A percentile compares a stretch with the other conserved stretches of the same genome.
Conservation (phyloP, 2,329 filamentous ascomycete genomes). For the Aspergillus brasiliensis region DNA sequence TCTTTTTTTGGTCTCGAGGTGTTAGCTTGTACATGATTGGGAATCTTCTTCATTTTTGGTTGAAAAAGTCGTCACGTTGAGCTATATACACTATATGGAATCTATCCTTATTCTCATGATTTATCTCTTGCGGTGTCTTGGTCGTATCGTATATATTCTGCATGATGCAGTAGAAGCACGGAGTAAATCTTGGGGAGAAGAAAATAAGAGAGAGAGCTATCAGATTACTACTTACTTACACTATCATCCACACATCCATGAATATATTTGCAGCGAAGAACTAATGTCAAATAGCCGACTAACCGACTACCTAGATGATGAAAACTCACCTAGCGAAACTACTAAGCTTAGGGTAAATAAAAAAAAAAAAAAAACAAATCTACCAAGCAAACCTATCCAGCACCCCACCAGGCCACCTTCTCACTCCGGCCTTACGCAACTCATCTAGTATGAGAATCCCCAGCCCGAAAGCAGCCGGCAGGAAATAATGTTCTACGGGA, state of each 20-base stretch:
- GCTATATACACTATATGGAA: not conserved
- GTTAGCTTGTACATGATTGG: conserved; percentile 1
- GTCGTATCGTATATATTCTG: not conserved
- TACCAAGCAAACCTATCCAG: conserved; percentile 68
- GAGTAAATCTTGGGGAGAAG: not conserved
- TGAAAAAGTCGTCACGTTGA: not conserved
- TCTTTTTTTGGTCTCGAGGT: not conserved
- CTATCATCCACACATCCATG: too few relatives aligned
- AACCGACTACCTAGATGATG: too few relatives aligned
- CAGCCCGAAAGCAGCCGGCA: conserved; percentile 72
- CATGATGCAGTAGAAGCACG: not conserved
- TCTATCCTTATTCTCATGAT: not conserved
- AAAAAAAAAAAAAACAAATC: too few relatives aligned
- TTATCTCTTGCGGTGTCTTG: not conserved
- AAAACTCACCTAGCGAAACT: too few relatives aligned
- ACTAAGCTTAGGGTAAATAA: too few relatives aligned
- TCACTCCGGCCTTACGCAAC: conserved; percentile 63
- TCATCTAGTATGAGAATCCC: conserved; percentile 68
- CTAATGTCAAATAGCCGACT: too few relatives aligned
- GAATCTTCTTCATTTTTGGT: not conserved
- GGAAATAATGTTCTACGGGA: conserved; percentile 73
- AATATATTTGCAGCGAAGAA: too few relatives aligned
- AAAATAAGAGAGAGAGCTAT: not conserved
- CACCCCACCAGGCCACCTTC: conserved; percentile 60
- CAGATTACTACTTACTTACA: not conserved